Evolutionary conservation across 306 rosid genomes (phyloP).

Genomic region (Erythrophleum fordii): DNA sequence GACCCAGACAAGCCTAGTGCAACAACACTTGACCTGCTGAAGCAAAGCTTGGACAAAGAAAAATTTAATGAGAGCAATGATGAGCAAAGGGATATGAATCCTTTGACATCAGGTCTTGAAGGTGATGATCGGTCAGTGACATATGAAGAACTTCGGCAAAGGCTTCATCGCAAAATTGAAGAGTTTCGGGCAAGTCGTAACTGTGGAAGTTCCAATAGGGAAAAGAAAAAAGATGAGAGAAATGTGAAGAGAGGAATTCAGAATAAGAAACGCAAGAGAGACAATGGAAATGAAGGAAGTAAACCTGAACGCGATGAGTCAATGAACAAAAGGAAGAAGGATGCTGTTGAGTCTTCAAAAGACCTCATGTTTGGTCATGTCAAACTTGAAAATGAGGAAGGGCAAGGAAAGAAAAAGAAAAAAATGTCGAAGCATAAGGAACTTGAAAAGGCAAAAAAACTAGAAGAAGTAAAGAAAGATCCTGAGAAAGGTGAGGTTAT

Average conservation of each 20-base stretch:
- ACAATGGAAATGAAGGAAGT: constrained; percentile 40
- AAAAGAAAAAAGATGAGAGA: constrained; percentile 58
- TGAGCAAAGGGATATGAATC: constrained; percentile 49
- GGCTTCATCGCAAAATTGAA: constrained; percentile 67
- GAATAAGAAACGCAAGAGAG: constrained; percentile 68
- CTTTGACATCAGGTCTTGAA: constrained; percentile 49
- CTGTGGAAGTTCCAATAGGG: constrained; percentile 51
- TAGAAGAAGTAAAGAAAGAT: constrained; percentile 74
- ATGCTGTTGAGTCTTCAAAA: constrained; percentile 74
- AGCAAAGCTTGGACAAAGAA: constrained; percentile 60
- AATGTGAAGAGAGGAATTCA: constrained; percentile 44
- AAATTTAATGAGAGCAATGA: constrained; percentile 43
- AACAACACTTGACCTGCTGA: constrained; percentile 69
- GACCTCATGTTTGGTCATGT: constrained; percentile 73
- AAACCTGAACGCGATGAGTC: constrained; percentile 27
- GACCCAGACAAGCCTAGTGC: constrained; percentile 70
- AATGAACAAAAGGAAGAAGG: constrained; percentile 50
- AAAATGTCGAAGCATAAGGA: constrained; percentile 65
- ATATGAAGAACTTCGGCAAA: constrained; percentile 72
- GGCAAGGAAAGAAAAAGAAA: constrained; percentile 60
- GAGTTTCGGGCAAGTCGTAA: constrained; percentile 57
- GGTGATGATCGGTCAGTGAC: constrained; percentile 62
- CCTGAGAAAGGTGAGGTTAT: constrained; percentile 72
- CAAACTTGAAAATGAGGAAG: constrained; percentile 69
- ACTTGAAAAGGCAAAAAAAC: constrained; percentile 75